phyloP scores from a whole-genome alignment of 495 filamentous ascomycete genomes.

The Oidiodendron maius region DNA sequence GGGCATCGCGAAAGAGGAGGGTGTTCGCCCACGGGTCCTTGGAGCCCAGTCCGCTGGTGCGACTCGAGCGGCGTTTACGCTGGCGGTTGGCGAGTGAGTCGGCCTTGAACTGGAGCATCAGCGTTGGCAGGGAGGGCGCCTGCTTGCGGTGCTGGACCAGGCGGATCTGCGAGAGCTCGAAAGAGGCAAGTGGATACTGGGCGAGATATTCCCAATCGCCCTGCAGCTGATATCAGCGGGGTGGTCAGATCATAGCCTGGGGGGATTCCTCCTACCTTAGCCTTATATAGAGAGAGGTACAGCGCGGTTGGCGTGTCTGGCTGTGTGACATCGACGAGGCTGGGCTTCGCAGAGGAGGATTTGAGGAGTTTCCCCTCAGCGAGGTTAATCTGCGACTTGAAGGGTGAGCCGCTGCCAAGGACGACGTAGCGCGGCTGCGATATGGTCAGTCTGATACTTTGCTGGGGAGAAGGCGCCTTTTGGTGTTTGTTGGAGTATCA shows the following conservation, averaged over 20 bases:
- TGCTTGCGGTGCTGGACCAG: constrained; percentile 48
- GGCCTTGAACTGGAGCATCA: constrained; percentile 43
- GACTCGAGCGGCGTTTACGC: constrained; percentile 50
- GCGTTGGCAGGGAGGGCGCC: constrained; percentile 40
- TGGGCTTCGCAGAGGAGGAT: constrained; percentile 16
- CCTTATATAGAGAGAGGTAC: constrained; percentile 50
- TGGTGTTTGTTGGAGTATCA: too few species aligned
- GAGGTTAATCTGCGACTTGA: constrained; percentile 14
- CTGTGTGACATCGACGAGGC: constrained; percentile 14
- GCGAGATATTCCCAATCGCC: constrained; percentile 44
- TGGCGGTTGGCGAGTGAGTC: constrained; percentile 44
- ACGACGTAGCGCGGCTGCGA: constrained; percentile 25
- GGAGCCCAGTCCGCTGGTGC: constrained; percentile 39
- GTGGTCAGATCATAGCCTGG: too few species aligned
- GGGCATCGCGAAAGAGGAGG: constrained; percentile 19
- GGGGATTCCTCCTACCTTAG: constrained; percentile 32
- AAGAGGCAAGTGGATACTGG: constrained; percentile 41
- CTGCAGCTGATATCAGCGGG: too few species aligned
- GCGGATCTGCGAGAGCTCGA: constrained; percentile 47
- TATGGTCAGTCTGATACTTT: too few species aligned
- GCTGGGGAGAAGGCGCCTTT: too few species aligned
- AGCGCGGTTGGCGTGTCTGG: constrained; percentile 27
- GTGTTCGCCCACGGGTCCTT: constrained; percentile 18
- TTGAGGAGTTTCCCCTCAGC: constrained; percentile 13
- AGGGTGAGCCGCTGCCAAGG: constrained; percentile 12